These are phyloP conservation scores for Aspergillus incahuasiensis DNA, from an alignment of 495 filamentous ascomycete species.

Conservation along the genomic window DNA sequence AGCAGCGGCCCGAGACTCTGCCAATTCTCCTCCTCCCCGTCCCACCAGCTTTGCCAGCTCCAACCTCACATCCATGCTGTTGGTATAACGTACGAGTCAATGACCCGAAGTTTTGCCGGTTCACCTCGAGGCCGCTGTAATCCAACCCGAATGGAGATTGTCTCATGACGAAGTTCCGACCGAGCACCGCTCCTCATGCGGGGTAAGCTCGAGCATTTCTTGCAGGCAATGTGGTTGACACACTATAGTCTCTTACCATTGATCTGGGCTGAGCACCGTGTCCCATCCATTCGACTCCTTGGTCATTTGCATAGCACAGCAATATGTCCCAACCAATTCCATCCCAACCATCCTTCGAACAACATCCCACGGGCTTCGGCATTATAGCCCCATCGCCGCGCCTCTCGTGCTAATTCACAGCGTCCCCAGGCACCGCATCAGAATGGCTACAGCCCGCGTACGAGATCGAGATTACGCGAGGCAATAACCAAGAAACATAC, in stretches of 20 bases:
- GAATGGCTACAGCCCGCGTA: not conserved
- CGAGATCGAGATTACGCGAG: not conserved
- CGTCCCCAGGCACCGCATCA: not conserved
- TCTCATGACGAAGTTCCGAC: not conserved
- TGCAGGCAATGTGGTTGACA: too few species aligned
- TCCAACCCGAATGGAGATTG: not conserved
- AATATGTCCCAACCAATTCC: not conserved
- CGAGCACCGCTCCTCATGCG: not conserved
- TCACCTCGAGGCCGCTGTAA: not conserved
- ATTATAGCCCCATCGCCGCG: not conserved
- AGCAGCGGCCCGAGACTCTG: not conserved
- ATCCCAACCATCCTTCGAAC: not conserved
- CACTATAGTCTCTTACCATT: too few species aligned
- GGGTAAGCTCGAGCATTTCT: not conserved
- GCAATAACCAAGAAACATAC: not conserved
- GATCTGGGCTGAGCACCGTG: too few species aligned
- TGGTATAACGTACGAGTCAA: not conserved
- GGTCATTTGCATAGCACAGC: not conserved
- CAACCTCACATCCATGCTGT: too few species aligned
- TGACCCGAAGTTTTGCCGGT: not conserved
- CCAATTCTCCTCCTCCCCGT: not conserved
- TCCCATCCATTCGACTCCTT: too few species aligned
- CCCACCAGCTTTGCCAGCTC: too few species aligned
- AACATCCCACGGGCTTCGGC: slow-evolving; percentile 1
- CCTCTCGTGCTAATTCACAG: not conserved